These are phyloP conservation scores for Ophiostoma ulmi DNA, from an alignment of 2,329 filamentous ascomycete species.

Conservation along the genomic window DNA sequence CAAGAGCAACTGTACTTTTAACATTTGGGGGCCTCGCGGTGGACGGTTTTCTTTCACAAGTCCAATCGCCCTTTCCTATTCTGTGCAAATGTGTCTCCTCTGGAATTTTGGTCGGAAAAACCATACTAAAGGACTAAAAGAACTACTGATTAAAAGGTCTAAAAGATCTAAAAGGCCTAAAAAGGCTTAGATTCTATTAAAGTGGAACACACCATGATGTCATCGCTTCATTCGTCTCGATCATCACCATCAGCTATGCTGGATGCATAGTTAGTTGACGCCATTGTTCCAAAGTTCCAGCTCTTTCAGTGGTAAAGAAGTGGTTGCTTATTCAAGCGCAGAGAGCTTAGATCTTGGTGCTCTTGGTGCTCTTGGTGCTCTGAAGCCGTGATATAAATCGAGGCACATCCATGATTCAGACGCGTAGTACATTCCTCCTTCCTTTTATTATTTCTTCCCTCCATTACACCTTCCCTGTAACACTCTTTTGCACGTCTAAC, in stretches of 20 bases:
- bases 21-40: not conserved
- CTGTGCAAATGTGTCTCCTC: not conserved
- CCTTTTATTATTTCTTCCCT: not conserved
- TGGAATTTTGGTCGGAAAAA: constrained; percentile 6
- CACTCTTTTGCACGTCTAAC: constrained; percentile 10
- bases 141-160: not conserved
- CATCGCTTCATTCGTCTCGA: constrained; percentile 17
- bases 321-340: constrained; percentile 1
- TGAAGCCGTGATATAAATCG: constrained; percentile 12
- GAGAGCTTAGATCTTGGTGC: not conserved
- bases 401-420: constrained; percentile 13
- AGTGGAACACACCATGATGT: constrained; percentile 22
- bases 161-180: not conserved
- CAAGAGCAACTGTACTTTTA: not conserved
- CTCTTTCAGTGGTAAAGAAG: not conserved
- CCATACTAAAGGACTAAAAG: not conserved
- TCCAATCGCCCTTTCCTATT: constrained; percentile 14
- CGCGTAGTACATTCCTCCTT: constrained; percentile 10
- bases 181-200: constrained; percentile 13
- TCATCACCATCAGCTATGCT: constrained; percentile 13
- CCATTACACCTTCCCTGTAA: constrained; percentile 16
- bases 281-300: constrained; percentile 5
- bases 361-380: not conserved
- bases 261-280: constrained; percentile 1
- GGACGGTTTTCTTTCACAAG: not conserved